Evolutionary conservation across 2,329 filamentous ascomycete genomes (phyloP), one percentile per base, ranked within the genome.

Genomic region (Rutstroemia sp.): DNA sequence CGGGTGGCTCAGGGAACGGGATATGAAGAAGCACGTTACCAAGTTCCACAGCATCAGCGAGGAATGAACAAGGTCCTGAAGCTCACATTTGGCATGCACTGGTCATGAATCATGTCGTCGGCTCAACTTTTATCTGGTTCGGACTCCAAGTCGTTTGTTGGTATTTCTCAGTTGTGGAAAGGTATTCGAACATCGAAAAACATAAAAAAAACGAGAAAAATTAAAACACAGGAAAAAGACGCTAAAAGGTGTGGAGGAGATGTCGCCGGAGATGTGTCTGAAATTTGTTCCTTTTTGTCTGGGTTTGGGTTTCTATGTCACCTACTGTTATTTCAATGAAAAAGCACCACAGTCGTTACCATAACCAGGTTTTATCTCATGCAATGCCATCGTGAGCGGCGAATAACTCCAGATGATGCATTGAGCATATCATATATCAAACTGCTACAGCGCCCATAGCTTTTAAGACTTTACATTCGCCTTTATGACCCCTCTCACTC

Each of bases 391-490:
- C 30, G 30, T 34, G 30, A 34, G 10, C 12, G 12, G 10, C 12
- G 10, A 34, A 5, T 12, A 4, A n/a, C 14, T 19, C 16, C 6
- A 19, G 5, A n/a, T 19, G 16, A n/a, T 42, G 16, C n/a, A 42
- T 42, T n/a, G 6, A 5, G 16, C n/a, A 25, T 47, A 10, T 27
- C 10, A 27, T 47, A 14, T 16, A 23, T 4, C 19, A 46, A 10
- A 58, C 8, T 6, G 38, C 23, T 18, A 58, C 37, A 8, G 8
- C 37, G 16, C 38, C 34, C 14, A 63, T 58, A 18, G 52, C 58
- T 44, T 63, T 65, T 14, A 66, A 55, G 14, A 67, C 52, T 41
- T 65, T 68, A 42, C 66, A 68, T 34, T 67, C 65, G 5, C 52
- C 55, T 39, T 67, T 67, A 23, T 68, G 66, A 18, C 62, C 64